Evolutionary conservation across 768 basidiomycete species (phyloP), one percentile per base, ranked within the genome.

Genomic region (Boletus rubroflammeus): DNA sequence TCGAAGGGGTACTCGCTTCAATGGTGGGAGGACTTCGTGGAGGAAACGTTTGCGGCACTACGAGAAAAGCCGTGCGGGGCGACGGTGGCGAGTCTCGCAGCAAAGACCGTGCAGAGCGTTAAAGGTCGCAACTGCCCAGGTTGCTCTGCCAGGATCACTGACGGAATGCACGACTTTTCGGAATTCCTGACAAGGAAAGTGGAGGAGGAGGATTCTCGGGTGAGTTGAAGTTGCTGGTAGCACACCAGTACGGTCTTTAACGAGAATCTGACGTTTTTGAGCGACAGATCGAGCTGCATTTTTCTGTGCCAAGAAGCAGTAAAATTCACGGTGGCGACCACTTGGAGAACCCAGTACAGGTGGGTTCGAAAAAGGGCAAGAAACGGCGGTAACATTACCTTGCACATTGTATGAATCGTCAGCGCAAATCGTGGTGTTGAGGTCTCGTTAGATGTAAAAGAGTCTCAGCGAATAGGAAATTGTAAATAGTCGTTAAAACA

Each of bases 1-100:
- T 65, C 53, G 21, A 23, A 25, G 3, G 1, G 0, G 9, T 0
- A n/a, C 3, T 50, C 57, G 6, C 58, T 58, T 28, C 44, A 51
- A 11, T 64, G 58, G 68, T 68, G 67, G 68, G 50, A 55, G 4
- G 40, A 58, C 3, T 66, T 60, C 23, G 62, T 68, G 63, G 38
- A 51, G 1, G 53, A 49, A 13, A 41, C 17, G 0, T 59, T 59
- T 14, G 2, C 13, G 17, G 53, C 14, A 0, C 32, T 71, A 31
- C 48, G 41, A 25, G 67, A 70, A 11, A 62, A 39, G 19, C 60
- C 64, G n/a, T 66, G 63, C 11, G 38, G 14, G 5, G 52, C 44
- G 14, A 58, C 51, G 3, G 54, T 64, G 21, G 35, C 44, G 34
- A 1, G 21, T 21, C 17, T 34, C 6, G 46, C 31, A 25, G 43